Base-by-base conservation (phyloP, 2,329 filamentous ascomycete species). In the Trichoderma semiorbis region DNA sequence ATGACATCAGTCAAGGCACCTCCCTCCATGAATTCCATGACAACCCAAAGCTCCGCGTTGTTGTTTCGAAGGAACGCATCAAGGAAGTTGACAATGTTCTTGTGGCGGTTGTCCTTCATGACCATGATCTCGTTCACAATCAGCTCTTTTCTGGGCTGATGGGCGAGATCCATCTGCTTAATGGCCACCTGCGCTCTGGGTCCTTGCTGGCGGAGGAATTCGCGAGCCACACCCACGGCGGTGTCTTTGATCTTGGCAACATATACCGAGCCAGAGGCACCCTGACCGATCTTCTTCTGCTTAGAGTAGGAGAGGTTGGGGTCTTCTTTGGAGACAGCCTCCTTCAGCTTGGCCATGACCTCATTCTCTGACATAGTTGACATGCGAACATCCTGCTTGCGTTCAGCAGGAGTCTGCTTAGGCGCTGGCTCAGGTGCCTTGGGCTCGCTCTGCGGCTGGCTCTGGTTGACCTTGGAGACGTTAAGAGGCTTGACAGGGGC, bases 11-110 rank as follows among this genome's bases (percentile, higher is more conserved):
- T 99, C 81, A 99, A 85, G 74, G 96, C 93, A 84, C 96, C 96
- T 77, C 96, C 96, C 84, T 99, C 96, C 96, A 99, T 99, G 79
- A 95, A 99, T 84, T 99, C 96, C 96, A 99, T 97, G 67, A 99
- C 95, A 12, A 99, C 94, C 96, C 96, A 99, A n/a, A 99, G 88
- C 81, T 99, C 96, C 69, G 93, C 89, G 78, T 93, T 94, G 81
- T 96, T 95, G 81, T 98, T 97, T 78, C 96, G 93, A 79, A 99
- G 84, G 86, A 98, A 99, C 4, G 95, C 95, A 77, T 99, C 96
- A 39, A 99, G 85, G 84, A 97, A 99, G 84, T 99, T 99, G 83
- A 99, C 96, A 85, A 99, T 99, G 83, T 99, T 99, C 73, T 92
- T 91, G 82, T 99, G 96, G 80, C 95, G 93, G 85, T 94, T 97